A percentile compares a stretch with the other conserved stretches of the same genome.
Conservation (phyloP, 179 eudicot species). For the Beta corolliflora region DNA sequence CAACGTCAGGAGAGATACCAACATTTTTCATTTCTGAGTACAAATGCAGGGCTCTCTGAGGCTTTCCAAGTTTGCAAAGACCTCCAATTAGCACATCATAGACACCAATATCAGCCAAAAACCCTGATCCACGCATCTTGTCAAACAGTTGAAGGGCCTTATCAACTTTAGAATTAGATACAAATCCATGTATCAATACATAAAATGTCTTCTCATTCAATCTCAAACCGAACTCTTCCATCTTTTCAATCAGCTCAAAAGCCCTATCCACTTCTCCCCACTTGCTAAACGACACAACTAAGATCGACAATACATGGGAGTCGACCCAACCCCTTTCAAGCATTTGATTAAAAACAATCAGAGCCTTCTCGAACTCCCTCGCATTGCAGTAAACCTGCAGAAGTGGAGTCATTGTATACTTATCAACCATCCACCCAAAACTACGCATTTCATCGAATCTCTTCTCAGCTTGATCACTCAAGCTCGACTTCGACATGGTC, state of each 20-base stretch:
- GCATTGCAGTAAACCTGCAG: slow-evolving; percentile 77
- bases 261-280: slow-evolving; percentile 78
- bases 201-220: slow-evolving; percentile 73
- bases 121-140: slow-evolving; percentile 59
- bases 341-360: slow-evolving; percentile 54
- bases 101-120: slow-evolving; percentile 50
- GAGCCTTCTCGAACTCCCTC: slow-evolving; percentile 61
- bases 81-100: slow-evolving; percentile 71
- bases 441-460: slow-evolving; percentile 71
- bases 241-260: slow-evolving; percentile 62
- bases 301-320: slow-evolving; percentile 53
- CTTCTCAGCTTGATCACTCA: slow-evolving; percentile 44
- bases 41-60: slow-evolving; percentile 52
- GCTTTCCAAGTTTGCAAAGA: slow-evolving; percentile 55
- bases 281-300: slow-evolving; percentile 64
- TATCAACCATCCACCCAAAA: slow-evolving; percentile 54
- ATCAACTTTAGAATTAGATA: slow-evolving; percentile 55
- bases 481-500: slow-evolving; percentile 51
- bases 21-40: slow-evolving; percentile 48
- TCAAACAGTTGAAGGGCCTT: slow-evolving; percentile 61
- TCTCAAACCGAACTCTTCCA: slow-evolving; percentile 47
- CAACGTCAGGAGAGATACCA: slow-evolving; percentile 63
- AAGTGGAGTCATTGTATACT: slow-evolving; percentile 68
- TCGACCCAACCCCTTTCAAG: slow-evolving; percentile 66
- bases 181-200: slow-evolving; percentile 78